A percentile compares a stretch with the other conserved stretches of the same genome.
Conservation (phyloP, 1,139 yeast species). For the Geotrichum klebahnii region DNA sequence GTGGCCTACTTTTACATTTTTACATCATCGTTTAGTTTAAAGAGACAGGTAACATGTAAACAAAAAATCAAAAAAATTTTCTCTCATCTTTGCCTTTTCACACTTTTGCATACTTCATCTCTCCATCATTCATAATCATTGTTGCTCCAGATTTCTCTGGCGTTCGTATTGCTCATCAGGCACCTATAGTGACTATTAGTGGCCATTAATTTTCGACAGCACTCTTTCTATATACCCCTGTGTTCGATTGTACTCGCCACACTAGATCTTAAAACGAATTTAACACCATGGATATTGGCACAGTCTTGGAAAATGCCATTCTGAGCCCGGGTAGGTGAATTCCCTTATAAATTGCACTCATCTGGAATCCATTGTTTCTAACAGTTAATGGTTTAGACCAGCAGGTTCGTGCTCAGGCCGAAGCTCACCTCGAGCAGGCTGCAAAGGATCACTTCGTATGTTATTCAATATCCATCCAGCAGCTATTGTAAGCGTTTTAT, state of each 20-base stretch:
- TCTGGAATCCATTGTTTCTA: background rate
- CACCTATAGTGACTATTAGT: background rate
- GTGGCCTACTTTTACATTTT: background rate
- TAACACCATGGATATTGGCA: constrained; percentile 60
- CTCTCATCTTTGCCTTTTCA: background rate
- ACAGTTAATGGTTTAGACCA: constrained; percentile 44
- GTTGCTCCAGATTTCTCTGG: constrained; percentile 3
- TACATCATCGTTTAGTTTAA: background rate
- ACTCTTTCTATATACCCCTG: background rate
- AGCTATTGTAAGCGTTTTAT: background rate
- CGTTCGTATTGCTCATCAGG: constrained; percentile 5
- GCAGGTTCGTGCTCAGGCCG: constrained; percentile 71
- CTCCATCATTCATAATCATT: constrained; percentile 1
- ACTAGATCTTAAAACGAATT: constrained; percentile 4
- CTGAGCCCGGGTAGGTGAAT: constrained; percentile 29
- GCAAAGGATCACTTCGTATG: constrained; percentile 68
- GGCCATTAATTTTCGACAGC: background rate
- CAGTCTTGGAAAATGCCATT: constrained; percentile 68
- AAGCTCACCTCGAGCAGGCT: constrained; percentile 66
- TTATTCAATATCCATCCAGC: background rate
- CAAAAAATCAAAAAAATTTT: constrained; percentile 4
- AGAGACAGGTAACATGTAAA: constrained; percentile 4
- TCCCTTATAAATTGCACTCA: background rate
- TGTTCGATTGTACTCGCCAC: constrained; percentile 8
- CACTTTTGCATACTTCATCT: background rate